Conservation (phyloP, 2,329 filamentous ascomycete species). For the Fusarium hostae region DNA sequence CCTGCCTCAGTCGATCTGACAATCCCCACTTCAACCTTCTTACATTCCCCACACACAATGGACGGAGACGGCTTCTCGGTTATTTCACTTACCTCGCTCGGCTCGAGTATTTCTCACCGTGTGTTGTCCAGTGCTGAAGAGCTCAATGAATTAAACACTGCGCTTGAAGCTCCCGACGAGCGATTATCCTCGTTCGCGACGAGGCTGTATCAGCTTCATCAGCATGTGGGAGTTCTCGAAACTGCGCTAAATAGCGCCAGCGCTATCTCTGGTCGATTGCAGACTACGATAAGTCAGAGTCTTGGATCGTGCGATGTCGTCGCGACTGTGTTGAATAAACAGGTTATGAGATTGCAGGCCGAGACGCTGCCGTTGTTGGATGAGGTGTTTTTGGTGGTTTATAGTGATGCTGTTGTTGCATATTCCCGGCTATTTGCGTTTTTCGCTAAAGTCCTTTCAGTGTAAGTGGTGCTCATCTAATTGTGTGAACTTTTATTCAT, state of each 20-base stretch:
- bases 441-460: conserved; percentile 34
- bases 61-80: conserved; percentile 51
- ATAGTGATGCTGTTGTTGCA: conserved; percentile 40
- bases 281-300: conserved; percentile 43
- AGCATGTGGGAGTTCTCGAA: conserved; percentile 42
- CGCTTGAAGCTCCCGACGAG: conserved; percentile 22
- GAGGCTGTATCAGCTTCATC: conserved; percentile 44
- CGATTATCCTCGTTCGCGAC: conserved; percentile 39
- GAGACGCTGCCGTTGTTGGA: conserved; percentile 42
- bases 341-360: conserved; percentile 48
- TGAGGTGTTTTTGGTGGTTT: conserved; percentile 40
- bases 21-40: conserved; percentile 3
- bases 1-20: conserved; percentile 7
- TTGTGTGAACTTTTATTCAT: background rate
- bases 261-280: conserved; percentile 47
- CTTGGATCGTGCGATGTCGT: conserved; percentile 47
- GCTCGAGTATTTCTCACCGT: conserved; percentile 47
- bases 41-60: conserved; percentile 37
- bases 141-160: conserved; percentile 43
- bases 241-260: conserved; percentile 38
- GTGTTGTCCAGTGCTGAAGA: conserved; percentile 46
- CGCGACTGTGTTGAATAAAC: conserved; percentile 48
- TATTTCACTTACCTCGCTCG: conserved; percentile 48
- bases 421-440: conserved; percentile 44
- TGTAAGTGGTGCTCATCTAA: conserved; percentile 32